Evolutionary conservation across 495 filamentous ascomycete genomes (phyloP).

Genomic region (Halenospora varia): DNA sequence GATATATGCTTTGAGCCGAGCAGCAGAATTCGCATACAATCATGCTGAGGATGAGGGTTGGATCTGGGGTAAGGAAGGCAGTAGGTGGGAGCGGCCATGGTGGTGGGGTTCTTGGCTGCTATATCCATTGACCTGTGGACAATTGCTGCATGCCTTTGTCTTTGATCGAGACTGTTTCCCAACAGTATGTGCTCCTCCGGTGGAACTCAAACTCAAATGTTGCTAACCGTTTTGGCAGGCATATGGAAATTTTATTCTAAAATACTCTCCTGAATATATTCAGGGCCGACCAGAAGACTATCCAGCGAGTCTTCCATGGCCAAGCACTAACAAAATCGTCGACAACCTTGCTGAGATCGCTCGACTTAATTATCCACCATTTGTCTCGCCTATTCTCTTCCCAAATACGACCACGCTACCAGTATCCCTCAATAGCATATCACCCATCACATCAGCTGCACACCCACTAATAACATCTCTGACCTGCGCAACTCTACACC

Average conservation of each 20-base stretch:
- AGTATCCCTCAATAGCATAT: conserved; percentile 56
- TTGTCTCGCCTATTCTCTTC: conserved; percentile 85
- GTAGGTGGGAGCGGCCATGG: conserved; percentile 51
- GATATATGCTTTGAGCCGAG: conserved; percentile 73
- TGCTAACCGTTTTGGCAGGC: conserved; percentile 37
- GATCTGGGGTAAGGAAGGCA: conserved; percentile 50
- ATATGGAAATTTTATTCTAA: conserved; percentile 71
- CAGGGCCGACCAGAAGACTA: conserved; percentile 66
- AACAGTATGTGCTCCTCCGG: conserved; percentile 31
- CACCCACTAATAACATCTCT: conserved; percentile 79
- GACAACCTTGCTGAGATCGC: conserved; percentile 80
- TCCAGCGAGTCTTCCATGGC: conserved; percentile 67
- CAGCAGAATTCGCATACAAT: conserved; percentile 86
- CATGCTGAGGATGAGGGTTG: conserved; percentile 73
- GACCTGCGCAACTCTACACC: conserved; percentile 91
- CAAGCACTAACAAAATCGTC: conserved; percentile 67
- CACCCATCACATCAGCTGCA: conserved; percentile 75
- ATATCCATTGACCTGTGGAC: conserved; percentile 86
- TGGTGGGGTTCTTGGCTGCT: conserved; percentile 98
- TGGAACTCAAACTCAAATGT: background rate
- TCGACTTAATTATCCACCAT: conserved; percentile 73
- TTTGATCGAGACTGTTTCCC: conserved; percentile 92
- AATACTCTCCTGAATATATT: conserved; percentile 72
- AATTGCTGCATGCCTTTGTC: conserved; percentile 85
- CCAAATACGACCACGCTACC: conserved; percentile 66